phyloP scores from a whole-genome alignment of 2,329 filamentous ascomycete species.

The Dothidotthia symphoricarpi region DNA sequence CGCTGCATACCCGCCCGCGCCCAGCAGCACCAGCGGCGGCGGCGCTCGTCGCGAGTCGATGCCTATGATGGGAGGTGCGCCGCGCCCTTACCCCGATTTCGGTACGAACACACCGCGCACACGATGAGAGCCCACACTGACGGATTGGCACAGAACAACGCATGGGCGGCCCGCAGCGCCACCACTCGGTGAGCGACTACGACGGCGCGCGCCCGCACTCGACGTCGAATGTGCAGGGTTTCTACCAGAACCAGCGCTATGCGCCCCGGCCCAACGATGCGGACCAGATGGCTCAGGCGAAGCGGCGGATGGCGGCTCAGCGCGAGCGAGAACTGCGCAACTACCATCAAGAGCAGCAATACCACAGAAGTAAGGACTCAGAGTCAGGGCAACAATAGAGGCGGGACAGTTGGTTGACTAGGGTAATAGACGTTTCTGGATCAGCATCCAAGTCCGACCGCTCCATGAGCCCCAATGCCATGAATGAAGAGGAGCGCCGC shows the following conservation, averaged over 20 bases:
- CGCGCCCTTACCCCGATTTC: conserved; percentile 58
- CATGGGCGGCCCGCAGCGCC: conserved; percentile 65
- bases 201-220: conserved; percentile 72
- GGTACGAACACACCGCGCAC: conserved; percentile 46
- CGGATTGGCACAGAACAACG: conserved; percentile 59
- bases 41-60: conserved; percentile 77
- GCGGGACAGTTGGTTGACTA: conserved; percentile 48
- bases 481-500: conserved; percentile 94
- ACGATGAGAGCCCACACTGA: conserved; percentile 7
- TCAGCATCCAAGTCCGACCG: conserved; percentile 79
- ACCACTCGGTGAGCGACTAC: conserved; percentile 83
- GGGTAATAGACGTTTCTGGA: conserved; percentile 67
- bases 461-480: conserved; percentile 76
- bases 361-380: conserved; percentile 96
- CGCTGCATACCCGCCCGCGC: conserved; percentile 16
- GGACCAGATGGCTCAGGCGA: conserved; percentile 98
- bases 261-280: conserved; percentile 85
- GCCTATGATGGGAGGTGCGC: conserved; percentile 58
- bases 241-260: conserved; percentile 90
- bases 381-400: conserved; percentile 65
- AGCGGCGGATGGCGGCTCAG: conserved; percentile 98
- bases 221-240: conserved; percentile 81
- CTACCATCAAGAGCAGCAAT: conserved; percentile 99
- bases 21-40: conserved; percentile 41
- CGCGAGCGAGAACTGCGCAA: conserved; percentile 98